Conservation (phyloP, 1,139 yeast genomes). For the Nakaseomyces sp. region DNA sequence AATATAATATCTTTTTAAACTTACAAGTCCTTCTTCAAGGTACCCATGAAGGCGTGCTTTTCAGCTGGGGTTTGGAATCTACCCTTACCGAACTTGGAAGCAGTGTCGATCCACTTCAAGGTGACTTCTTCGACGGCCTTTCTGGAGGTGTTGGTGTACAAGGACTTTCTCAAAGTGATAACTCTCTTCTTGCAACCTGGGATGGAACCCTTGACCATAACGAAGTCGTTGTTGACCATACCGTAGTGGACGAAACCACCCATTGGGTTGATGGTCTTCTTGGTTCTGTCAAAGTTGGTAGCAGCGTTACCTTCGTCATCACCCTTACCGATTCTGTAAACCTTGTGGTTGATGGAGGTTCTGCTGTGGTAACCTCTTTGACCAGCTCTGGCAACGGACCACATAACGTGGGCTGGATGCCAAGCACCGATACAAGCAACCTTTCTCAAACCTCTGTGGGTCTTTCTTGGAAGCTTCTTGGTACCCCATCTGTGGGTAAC, state of each 20-base stretch:
- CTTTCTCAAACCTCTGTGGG: slow-evolving; percentile 99
- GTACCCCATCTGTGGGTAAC: slow-evolving; percentile 99
- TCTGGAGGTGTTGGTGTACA: slow-evolving; percentile 97
- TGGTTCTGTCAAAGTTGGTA: slow-evolving; percentile 98
- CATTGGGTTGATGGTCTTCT: slow-evolving; percentile 98
- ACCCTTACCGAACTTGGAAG: slow-evolving; percentile 99
- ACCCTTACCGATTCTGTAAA: slow-evolving; percentile 98
- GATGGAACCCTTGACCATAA: slow-evolving; percentile 95
- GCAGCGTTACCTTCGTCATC: slow-evolving; percentile 91
- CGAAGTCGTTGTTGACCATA: slow-evolving; percentile 93
- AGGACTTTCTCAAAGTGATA: slow-evolving; percentile 96
- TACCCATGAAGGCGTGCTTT: slow-evolving; percentile 99
- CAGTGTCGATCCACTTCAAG: slow-evolving; percentile 99
- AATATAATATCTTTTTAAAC: background rate
- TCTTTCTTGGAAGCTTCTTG: slow-evolving; percentile 99
- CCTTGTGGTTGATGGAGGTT: slow-evolving; percentile 99
- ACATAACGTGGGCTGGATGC: slow-evolving; percentile 99
- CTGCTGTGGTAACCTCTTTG: slow-evolving; percentile 99
- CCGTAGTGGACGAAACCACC: slow-evolving; percentile 99
- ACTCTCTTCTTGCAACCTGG: slow-evolving; percentile 99
- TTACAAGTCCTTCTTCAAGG: slow-evolving; percentile 87
- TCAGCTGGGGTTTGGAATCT: slow-evolving; percentile 99
- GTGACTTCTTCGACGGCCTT: slow-evolving; percentile 91
- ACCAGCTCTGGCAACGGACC: slow-evolving; percentile 99
- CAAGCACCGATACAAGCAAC: slow-evolving; percentile 99